Evolutionary conservation across 106 monocot genomes (phyloP), one percentile per base, ranked within the genome.

Genomic region (Narthecium ossifragum): DNA sequence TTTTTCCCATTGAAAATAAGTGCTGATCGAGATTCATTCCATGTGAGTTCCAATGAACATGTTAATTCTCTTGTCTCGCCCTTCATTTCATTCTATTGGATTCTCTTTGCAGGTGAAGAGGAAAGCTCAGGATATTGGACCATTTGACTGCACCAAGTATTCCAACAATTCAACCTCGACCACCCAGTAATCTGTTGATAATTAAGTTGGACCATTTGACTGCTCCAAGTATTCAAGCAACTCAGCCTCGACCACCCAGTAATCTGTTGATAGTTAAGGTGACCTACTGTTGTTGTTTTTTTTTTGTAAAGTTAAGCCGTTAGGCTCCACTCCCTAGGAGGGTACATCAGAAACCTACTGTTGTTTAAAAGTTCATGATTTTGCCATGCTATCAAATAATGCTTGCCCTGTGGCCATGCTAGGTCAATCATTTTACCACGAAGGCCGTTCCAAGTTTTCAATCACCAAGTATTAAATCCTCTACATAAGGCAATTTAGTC

Each of bases 141-240:
- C 85, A 29, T 85, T 60, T 32, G 85, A 85, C 67, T 85, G 85
- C 63, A 85, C 85, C 13, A 85, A 85, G 36, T 80, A 74, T 55
- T 73, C 65, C 0, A 85, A 73, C 59, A 54, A 51, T 20, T 47
- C 67, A 37, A 8, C 73, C 30, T 52, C 63, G n/a, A 46, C 53
- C 31, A 18, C 58, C 8, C 31, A 37, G 31, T 61, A 34, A 62
- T 38, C 22, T 27, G 60, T 53, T 29, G 12, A n/a, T n/a, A n/a
- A n/a, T n/a, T n/a, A n/a, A n/a, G n/a, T 85, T 5, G 85, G 85
- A 9, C 80, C 85, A 29, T 85, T 60, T 32, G 85, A 85, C 67
- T 85, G 85, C 63, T 80, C 85, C 13, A 85, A 85, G 36, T 80
- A 74, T 55, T 73, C 65, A 1, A 85, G 70, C 59, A 54, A 51